Base-by-base conservation (phyloP, 257 asterid species). In the Nicotiana obtusifolia region DNA sequence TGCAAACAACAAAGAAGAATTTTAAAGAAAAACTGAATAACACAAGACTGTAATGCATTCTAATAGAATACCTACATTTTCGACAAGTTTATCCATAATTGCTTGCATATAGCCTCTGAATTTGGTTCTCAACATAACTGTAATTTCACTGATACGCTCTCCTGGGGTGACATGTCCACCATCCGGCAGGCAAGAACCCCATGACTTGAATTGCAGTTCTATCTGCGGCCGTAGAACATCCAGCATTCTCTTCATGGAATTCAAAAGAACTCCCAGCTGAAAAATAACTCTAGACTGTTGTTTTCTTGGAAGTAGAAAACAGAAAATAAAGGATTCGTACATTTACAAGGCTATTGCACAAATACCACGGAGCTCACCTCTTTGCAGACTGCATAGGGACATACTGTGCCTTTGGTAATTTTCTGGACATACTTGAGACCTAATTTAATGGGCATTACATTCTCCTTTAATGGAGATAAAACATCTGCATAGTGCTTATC, bases 401-500 rank as follows among this genome's bases (percentile, higher is more conserved):
- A 22, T 22, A 78, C 87, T 60, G 88, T 88, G 35, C 98, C 97
- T 83, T 92, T 95, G 0, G 99, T 86, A 8, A 95, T 83, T 86
- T 92, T 95, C 81, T 94, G 97, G 41, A 95, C 97, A 62, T 94
- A 94, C 83, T 92, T 95, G 64, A 94, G 89, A 20, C 99, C 99
- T 41, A 95, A 83, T 85, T 93, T 95, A 86, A 95, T 84, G 1
- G 99, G 94, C 88, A 90, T 88, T 13, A 93, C 83, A 82, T 82
- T 91, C 86, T 95, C 99, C 83, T 90, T 95, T 90, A 95, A 77
- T 15, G 98, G 97, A 65, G 93, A 89, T 67, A 95, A 84, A 44
- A 92, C 92, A 82, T 94, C 99, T 5, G 95, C 91, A 57, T 90
- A 92, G 77, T 91, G 95, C 82, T 89, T 94, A 88, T 95, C 99